Conservation (phyloP, 805 yeast species). For the Kregervanrija fluxuum region DNA sequence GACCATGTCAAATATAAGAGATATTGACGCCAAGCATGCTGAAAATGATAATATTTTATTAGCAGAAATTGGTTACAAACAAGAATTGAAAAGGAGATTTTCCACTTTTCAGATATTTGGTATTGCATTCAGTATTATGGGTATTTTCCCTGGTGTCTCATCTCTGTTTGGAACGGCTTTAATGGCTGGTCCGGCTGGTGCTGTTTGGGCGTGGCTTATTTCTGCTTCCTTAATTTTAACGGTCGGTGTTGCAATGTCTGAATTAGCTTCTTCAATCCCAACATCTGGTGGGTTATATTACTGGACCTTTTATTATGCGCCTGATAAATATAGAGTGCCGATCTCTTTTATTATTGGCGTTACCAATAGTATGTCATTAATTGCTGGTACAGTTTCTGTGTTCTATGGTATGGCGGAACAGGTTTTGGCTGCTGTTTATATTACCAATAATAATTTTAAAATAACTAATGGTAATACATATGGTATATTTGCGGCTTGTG, state of each 20-base stretch:
- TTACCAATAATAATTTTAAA: constrained; percentile 33
- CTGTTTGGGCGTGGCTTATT: constrained; percentile 61
- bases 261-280: constrained; percentile 59
- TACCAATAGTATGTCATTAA: constrained; percentile 55
- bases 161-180: constrained; percentile 46
- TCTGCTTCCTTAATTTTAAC: constrained; percentile 43
- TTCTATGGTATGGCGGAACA: constrained; percentile 58
- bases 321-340: constrained; percentile 40
- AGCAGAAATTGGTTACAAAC: constrained; percentile 52
- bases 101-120: constrained; percentile 50
- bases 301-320: constrained; percentile 62
- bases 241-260: constrained; percentile 56
- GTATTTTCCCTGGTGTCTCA: constrained; percentile 56
- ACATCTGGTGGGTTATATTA: constrained; percentile 68
- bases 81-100: constrained; percentile 53
- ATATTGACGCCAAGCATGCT: constrained; percentile 21
- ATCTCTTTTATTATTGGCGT: constrained; percentile 56
- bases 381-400: constrained; percentile 57
- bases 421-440: constrained; percentile 48
- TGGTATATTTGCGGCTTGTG: constrained; percentile 57
- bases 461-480: constrained; percentile 46
- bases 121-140: constrained; percentile 55
- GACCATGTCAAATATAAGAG: constrained; percentile 14
- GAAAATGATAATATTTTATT: constrained; percentile 27
- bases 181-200: constrained; percentile 55